phyloP scores from a whole-genome alignment of 2,329 filamentous ascomycete species.

The Alternaria tenuissima region DNA sequence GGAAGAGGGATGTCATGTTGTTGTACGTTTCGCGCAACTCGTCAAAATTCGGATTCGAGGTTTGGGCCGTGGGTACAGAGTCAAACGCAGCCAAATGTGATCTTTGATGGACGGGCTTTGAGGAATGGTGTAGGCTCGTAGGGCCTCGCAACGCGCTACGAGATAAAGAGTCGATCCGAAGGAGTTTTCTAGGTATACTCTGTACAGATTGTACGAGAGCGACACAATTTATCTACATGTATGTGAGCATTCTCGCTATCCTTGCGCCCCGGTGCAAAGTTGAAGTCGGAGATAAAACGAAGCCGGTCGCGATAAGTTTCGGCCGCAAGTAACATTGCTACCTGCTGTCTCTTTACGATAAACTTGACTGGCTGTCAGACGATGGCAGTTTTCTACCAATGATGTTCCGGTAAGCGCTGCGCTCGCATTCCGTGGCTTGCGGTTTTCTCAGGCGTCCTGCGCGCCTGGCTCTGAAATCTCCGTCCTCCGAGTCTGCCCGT shows the following conservation, averaged over 20 bases:
- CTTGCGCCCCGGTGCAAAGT: not conserved
- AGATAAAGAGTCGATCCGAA: not conserved
- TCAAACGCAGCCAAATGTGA: not conserved
- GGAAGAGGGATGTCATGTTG: conserved; percentile 64
- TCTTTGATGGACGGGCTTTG: not conserved
- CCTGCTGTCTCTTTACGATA: not conserved
- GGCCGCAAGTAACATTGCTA: conserved; percentile 2
- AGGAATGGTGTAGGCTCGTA: not conserved
- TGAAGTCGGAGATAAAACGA: conserved; percentile 1
- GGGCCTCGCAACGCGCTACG: not conserved
- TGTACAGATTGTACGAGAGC: not conserved
- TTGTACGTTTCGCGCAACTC: not conserved
- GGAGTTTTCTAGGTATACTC: not conserved
- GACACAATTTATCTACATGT: not conserved
- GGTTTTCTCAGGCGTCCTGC: conserved; percentile 1
- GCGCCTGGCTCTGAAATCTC: not conserved
- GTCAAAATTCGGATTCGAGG: not conserved
- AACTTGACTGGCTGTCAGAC: not conserved
- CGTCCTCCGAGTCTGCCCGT: conserved; percentile 2
- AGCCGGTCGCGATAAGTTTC: not conserved
- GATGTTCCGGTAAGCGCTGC: not conserved
- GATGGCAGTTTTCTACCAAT: conserved; percentile 9
- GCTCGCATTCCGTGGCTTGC: conserved; percentile 3
- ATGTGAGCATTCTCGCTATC: not conserved
- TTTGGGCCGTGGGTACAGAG: not conserved